Conservation (phyloP, 164 flowering plant species). For the Kingdonia uniflora region DNA sequence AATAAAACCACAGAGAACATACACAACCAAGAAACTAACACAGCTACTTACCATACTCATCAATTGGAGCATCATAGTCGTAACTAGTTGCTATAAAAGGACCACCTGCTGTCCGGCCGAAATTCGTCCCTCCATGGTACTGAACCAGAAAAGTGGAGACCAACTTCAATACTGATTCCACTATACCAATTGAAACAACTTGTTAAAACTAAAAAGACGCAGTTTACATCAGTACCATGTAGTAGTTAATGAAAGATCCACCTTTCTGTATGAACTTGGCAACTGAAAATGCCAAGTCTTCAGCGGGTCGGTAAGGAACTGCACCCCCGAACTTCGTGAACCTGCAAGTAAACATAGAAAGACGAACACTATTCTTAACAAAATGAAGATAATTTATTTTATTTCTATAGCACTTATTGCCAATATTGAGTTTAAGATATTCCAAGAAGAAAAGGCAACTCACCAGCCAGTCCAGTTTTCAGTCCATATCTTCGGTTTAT, state of each 20-base stretch:
- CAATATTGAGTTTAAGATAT: too few relatives aligned
- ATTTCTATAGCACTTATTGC: too few relatives aligned
- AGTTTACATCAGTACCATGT: slow-evolving; percentile 51
- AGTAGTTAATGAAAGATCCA: slow-evolving; percentile 85
- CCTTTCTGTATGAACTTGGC: slow-evolving; percentile 93
- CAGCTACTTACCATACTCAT: slow-evolving; percentile 73
- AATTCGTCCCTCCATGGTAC: slow-evolving; percentile 99
- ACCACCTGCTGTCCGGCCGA: slow-evolving; percentile 97
- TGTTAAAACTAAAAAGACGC: slow-evolving; percentile 3
- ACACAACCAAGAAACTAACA: too few relatives aligned
- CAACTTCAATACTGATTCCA: neutral
- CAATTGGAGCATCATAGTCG: slow-evolving; percentile 98
- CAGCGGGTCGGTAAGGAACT: slow-evolving; percentile 83
- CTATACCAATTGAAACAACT: neutral
- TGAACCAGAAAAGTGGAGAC: slow-evolving; percentile 18
- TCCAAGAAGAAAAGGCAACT: neutral
- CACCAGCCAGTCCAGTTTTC: slow-evolving; percentile 99
- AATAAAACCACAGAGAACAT: neutral
- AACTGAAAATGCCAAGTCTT: slow-evolving; percentile 92
- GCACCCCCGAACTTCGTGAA: slow-evolving; percentile 92
- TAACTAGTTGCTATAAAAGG: slow-evolving; percentile 96
- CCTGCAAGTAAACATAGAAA: slow-evolving; percentile 30
- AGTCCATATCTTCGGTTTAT: slow-evolving; percentile 98
- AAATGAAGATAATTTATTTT: too few relatives aligned
- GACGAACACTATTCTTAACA: too few relatives aligned